Base-by-base conservation (phyloP, 768 basidiomycete species). In the Brasilioporus rufonigricans region DNA sequence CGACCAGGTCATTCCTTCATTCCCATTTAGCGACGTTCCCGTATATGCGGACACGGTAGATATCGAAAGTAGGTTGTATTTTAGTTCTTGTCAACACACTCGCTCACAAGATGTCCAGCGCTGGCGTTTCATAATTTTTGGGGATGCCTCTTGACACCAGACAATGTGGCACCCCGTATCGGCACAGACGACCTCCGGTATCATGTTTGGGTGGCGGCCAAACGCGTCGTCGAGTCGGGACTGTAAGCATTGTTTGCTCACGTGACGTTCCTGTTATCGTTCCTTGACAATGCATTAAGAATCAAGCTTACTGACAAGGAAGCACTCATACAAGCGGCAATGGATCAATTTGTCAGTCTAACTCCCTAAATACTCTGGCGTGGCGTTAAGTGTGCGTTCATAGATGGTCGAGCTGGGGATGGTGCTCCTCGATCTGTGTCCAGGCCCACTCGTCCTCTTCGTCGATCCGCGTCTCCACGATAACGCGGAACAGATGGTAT, bases 401-500 rank as follows among this genome's bases (percentile, higher is more conserved):
- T 53, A 86, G 85, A 60, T 84, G 44, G 74, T 81, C 49, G 80
- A 84, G 60, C 60, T 84, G 24, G 80, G 79, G 21, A 61, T 65
- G 5, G 74, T 73, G 4, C 64, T 83, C 48, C 61, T 77, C 45
- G 76, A 79, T 53, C 68, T 74, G n/a, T 73, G 71, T 41, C 61
- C 71, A 4, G 83, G 81, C 0, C 76, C 77, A 1, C 78, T 84
- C 49, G 65, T 80, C 36, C 73, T 78, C 18, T 79, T 79, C 48
- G 65, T 86, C 44, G 81, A 84, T 64, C 77, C 82, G 8, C 72
- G 79, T 36, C 61, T 70, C n/a, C 69, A 77, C 50, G 61, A 65
- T 10, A 64, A 80, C 58, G 47, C 66, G 1, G 40, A 41, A 3
- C 69, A 60, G 26, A 78, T 87, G 67, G 71, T 79, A 5, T 51